Evolutionary conservation across 2,329 filamentous ascomycete species (phyloP), one percentile per base, ranked within the genome.

Genomic region (Talaromyces sp.): DNA sequence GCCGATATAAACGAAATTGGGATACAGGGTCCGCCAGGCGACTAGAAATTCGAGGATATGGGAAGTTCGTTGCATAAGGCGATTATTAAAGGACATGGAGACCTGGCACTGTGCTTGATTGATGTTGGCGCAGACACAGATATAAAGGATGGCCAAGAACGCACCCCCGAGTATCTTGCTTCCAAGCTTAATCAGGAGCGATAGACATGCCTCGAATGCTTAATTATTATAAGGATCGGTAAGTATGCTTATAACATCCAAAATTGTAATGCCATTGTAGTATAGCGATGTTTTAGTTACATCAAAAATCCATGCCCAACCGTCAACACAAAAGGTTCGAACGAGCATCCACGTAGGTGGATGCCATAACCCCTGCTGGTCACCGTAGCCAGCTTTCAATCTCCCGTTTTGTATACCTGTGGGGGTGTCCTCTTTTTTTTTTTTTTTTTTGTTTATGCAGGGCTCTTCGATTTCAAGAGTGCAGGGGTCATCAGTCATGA

Each of bases 301-400:
- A 46, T 46, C 43, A 21, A 24, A 24, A 24, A 24, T 13, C 43
- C 19, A 46, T 24, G 21, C 43, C 19, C 43, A 14, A 21, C 43
- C n/a, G 19, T 24, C n/a, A 46, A 46, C n/a, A 11, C 19, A 24
- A 21, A 46, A 8, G 21, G 11, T 24, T 19, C 11, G 11, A 46
- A 11, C n/a, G 24, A 46, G 21, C 9, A 46, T 24, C 43, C 10
- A 2, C 26, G 26, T 56, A 21, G 24, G 14, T 35, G 19, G 24
- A 21, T 35, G 19, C n/a, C 35, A n/a, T 19, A 21, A 27, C 31
- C 27, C 27, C 56, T 61, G 55, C 59, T 61, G 59, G 59, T 61
- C 59, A 61, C 59, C 59, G 59, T 50, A 61, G 59, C 59, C 59
- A 61, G 59, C 56, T 51, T 46, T 43, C 49, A 49, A 57, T 50